Conservation (phyloP, 2,329 filamentous ascomycete species). For the Coniochaeta hoffmannii region DNA sequence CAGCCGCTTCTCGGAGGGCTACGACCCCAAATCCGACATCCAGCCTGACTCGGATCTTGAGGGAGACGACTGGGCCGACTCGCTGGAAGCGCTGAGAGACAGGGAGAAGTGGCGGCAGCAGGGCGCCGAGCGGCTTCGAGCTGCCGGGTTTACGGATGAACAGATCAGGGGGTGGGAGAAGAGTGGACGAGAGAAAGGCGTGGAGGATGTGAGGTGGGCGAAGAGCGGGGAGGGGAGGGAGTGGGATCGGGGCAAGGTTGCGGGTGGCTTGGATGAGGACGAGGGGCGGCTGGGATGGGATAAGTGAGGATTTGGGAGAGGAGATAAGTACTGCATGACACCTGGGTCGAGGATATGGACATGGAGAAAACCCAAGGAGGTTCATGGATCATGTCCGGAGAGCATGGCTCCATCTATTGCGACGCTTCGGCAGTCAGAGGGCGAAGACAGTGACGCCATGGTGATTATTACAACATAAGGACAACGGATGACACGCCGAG, state of each 20-base stretch:
- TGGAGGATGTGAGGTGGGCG: conserved; percentile 65
- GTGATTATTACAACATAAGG: too few relatives aligned
- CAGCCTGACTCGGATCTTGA: conserved; percentile 38
- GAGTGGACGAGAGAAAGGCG: conserved; percentile 52
- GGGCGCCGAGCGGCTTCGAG: conserved; percentile 67
- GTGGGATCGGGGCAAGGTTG: conserved; percentile 50
- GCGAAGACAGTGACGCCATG: too few relatives aligned
- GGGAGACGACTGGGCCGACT: conserved; percentile 69
- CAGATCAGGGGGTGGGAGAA: conserved; percentile 69
- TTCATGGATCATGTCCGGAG: too few relatives aligned
- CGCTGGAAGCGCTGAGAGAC: conserved; percentile 70
- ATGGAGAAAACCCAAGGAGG: too few relatives aligned
- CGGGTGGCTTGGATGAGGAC: background rate
- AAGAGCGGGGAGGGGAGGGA: conserved; percentile 57
- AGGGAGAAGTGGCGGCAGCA: conserved; percentile 70
- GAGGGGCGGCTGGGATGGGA: too few relatives aligned
- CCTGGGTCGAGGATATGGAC: too few relatives aligned
- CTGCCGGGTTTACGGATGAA: conserved; percentile 70
- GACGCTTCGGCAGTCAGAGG: too few relatives aligned
- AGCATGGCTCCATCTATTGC: too few relatives aligned
- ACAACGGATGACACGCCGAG: too few relatives aligned
- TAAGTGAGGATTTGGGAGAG: too few relatives aligned
- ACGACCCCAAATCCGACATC: conserved; percentile 51
- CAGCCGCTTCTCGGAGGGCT: conserved; percentile 64
- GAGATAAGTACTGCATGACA: too few relatives aligned